Evolutionary conservation across 331 rosid species (phyloP), one percentile per base, ranked within the genome.

Genomic region (Malus hybrid): DNA sequence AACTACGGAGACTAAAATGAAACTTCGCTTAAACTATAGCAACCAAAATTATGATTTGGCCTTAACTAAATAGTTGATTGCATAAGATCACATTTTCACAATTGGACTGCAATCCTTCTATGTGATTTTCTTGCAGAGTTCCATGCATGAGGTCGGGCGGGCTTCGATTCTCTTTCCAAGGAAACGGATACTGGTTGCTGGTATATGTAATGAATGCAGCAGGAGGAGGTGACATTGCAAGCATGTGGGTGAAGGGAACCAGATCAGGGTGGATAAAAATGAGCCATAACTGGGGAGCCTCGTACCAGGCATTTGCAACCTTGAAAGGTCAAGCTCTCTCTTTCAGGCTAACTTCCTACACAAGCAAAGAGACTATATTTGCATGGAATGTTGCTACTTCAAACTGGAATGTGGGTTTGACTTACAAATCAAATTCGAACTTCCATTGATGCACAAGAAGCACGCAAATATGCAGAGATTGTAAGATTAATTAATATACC

Each of bases 231-330:
- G 99, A 94, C 28, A 87, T 94, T 13, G 75, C 85, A 0, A 59
- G 67, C 28, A 86, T 94, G 93, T 82, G 82, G 71, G 99, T 90
- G 76, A 94, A 89, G 71, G 99, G 99, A 83, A 90, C 85, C 85
- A 86, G 72, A 79, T 86, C 90, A 1, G 92, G 89, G 10, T 94
- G 97, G 97, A 86, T 89, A 6, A 70, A 78, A 7, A 94, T 94
- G 97, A 94, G 91, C 84, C 97, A 94, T 56, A 94, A 92, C 52
- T 94, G 99, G 97, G 99, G 99, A 9, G 97, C 99, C 48, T 94
- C 99, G 0, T 91, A 88, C 69, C 97, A 94, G 74, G 97, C 99
- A 6, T 92, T 92, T 82, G 84, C 99, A 20, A 80, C 95, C 3
- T 79, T 92, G 1, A 80, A 73, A 7, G 97, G 96, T 32, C 99